Percentiles rank a stretch among this genome's conserved stretches.
Conservation (phyloP, 371 early-diverging fungal species). For the Haplosporangium sp. region DNA sequence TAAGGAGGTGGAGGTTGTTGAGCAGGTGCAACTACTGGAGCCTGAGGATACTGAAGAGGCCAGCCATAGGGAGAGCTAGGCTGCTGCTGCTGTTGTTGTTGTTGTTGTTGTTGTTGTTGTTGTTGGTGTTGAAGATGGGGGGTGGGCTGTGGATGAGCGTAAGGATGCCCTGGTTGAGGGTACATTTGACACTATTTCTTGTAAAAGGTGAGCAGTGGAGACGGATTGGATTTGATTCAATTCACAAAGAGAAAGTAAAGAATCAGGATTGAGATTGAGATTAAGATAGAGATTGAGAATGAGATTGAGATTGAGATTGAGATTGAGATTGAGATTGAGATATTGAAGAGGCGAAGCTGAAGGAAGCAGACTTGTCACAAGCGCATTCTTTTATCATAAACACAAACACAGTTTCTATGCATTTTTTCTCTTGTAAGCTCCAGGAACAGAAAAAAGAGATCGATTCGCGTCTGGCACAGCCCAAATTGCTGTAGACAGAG, state of each 20-base stretch:
- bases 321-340: no score
- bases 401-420: no score
- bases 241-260: neutral
- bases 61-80: slow-evolving; percentile 20
- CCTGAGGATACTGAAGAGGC: slow-evolving; percentile 20
- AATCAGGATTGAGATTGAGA: neutral
- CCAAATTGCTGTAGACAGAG: no score
- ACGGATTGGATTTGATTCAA: neutral
- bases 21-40: neutral
- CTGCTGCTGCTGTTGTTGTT: slow-evolving; percentile 2
- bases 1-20: slow-evolving; percentile 22
- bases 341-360: no score
- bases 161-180: slow-evolving; percentile 27
- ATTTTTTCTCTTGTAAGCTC: no score
- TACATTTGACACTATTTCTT: slow-evolving; percentile 20
- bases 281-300: neutral
- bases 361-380: no score
- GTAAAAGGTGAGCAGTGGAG: neutral
- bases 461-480: no score
- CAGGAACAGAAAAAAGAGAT: no score
- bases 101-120: slow-evolving; percentile 2
- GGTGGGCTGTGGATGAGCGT: slow-evolving; percentile 6
- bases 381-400: no score
- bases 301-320: no score
- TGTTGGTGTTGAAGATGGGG: slow-evolving; percentile 2